These are phyloP conservation scores for Artemisia argyi DNA, from an alignment of 129 eudicot species.

Conservation along the genomic window DNA sequence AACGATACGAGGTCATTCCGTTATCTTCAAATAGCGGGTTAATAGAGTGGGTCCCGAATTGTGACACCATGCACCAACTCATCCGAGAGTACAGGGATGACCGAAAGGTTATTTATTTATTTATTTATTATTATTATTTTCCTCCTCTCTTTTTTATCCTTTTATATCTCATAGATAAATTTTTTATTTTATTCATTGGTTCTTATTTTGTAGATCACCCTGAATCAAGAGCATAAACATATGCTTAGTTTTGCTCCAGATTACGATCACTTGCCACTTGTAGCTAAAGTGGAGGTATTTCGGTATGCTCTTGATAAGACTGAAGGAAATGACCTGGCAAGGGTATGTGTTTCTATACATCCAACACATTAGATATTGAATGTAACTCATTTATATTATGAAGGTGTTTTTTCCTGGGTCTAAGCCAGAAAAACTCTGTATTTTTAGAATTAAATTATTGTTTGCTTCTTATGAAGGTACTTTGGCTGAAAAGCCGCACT, in stretches of 20 bases:
- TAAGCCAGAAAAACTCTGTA: neutral
- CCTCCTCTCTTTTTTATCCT: neutral
- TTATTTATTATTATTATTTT: neutral
- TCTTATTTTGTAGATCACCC: conserved; percentile 55
- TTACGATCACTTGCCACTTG: conserved; percentile 92
- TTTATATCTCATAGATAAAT: neutral
- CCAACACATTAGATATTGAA: neutral
- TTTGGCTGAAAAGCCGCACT: conserved; percentile 97
- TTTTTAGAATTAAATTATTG: conserved; percentile 9
- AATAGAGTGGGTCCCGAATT: conserved; percentile 95
- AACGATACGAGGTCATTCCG: conserved; percentile 88
- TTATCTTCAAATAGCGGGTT: conserved; percentile 95
- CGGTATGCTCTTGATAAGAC: conserved; percentile 85
- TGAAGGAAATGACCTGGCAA: conserved; percentile 87
- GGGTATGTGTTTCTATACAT: conserved; percentile 51
- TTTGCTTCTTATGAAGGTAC: conserved; percentile 54
- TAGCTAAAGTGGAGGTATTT: conserved; percentile 95
- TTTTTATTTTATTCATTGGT: conserved; percentile 8
- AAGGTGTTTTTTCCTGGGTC: too few species aligned
- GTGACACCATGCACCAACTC: conserved; percentile 97
- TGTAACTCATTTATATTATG: too few species aligned
- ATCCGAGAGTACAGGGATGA: conserved; percentile 97
- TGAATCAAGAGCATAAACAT: conserved; percentile 89
- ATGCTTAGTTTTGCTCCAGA: conserved; percentile 96
- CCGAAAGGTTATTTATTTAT: conserved; percentile 55